Evolutionary conservation across 306 rosid species (phyloP), one percentile per base, ranked within the genome.

Genomic region (Sechiopsis laciniata): DNA sequence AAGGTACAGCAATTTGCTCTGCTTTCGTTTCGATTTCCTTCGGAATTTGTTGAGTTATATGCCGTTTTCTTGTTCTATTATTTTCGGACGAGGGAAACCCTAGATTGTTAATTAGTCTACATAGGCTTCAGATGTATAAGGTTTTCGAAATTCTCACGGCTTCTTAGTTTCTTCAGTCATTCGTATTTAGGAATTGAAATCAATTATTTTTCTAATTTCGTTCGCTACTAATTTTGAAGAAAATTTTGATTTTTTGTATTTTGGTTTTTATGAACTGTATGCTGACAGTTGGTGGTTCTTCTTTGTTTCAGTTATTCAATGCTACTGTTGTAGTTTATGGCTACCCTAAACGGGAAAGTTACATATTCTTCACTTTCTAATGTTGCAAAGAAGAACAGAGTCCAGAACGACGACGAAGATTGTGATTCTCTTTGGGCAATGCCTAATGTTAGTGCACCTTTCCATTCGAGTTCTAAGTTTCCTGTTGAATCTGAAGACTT

Each of bases 351-450:
- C 51, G 87, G 84, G 68, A 82, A 78, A 73, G 75, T 82, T 74
- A 46, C 88, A 2, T 87, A 87, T 79, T 83, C 97, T 76, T 91
- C 99, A 10, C 87, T 85, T 10, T 79, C 96, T 21, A 91, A 85
- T 79, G 63, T 86, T 55, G 91, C 84, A 87, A 86, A 85, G 61
- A 85, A 35, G 55, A 78, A 76, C 11, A 15, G 80, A 17, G 59
- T 80, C 55, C 82, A 80, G 21, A 64, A 73, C 66, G 89, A 71
- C 22, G 81, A 76, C 29, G 79, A 84, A 37, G 74, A 45, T 55
- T 73, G 14, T 4, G 87, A 81, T 11, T 77, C 90, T 42, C 74
- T 78, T 7, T 89, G 97, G 96, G 73, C 82, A 42, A 82, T 80
- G 72, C 84, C 89, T 13, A 78, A 82, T 57, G 78, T 77, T 37